Base-by-base conservation (phyloP, 345 rosid species). In the Pelargonium nanum region DNA sequence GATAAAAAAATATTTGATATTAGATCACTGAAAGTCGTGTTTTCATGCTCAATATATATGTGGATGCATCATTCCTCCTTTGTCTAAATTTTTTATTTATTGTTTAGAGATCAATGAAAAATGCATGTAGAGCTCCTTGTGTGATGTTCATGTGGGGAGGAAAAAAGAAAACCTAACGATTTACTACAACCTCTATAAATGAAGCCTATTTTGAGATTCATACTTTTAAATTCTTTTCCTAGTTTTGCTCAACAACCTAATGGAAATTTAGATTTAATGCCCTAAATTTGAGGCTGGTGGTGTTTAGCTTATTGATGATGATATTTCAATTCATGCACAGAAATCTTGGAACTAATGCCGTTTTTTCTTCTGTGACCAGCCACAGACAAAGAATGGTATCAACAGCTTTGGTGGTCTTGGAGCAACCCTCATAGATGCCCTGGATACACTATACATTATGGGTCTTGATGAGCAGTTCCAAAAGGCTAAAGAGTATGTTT, bases 401-500 rank as follows among this genome's bases (percentile, higher is more conserved):
- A 77, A 94, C 73, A 90, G 93, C 83, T 94, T 94, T 72, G 99
- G 99, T 70, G 96, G 97, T 40, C 96, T 94, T 56, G 99, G 99
- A 69, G 99, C 96, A 73, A 87, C 99, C 54, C 75, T 93, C 52
- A 53, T 93, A 65, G 93, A 87, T 72, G 64, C 87, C 65, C 91
- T 93, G 48, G 99, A 87, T 75, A 87, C 97, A 22, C 78, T 93
- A 68, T 87, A 76, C 63, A 93, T 89, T 65, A 93, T 93, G 97
- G 99, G 96, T 72, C 80, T 93, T 52, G 65, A 83, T 28, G 97
- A 90, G 65, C 81, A 90, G 62, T 87, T 93, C 72, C 90, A 77
- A 60, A 85, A 78, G 76, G 97, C 97, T 60, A 83, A 83, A 83
- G 96, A 83, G 99, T 93, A 66, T 84, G 99, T 80, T 7, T 28